phyloP scores from a whole-genome alignment of 164 flowering plant species.

The Macadamia integrifolia region DNA sequence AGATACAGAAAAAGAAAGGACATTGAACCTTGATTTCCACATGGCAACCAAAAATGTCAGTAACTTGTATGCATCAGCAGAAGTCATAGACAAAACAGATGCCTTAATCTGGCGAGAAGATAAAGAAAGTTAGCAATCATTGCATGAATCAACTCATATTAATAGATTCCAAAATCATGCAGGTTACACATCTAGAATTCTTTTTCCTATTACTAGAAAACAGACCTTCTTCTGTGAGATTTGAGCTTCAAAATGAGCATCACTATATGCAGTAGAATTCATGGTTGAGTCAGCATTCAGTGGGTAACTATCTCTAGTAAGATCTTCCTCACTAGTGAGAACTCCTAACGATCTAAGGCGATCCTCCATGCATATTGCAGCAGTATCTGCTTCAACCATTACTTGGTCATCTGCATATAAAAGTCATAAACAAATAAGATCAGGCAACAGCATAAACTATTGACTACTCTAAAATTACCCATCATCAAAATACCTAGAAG shows the following conservation, averaged over 20 bases:
- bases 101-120: constrained; percentile 51
- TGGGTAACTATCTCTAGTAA: constrained; percentile 8
- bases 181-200: no score
- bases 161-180: not conserved
- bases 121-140: not conserved
- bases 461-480: not conserved
- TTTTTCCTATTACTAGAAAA: not conserved
- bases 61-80: constrained; percentile 52
- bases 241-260: constrained; percentile 38
- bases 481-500: not conserved
- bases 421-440: constrained; percentile 5
- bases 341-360: constrained; percentile 60
- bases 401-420: constrained; percentile 26
- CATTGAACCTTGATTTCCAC: constrained; percentile 69
- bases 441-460: constrained; percentile 5
- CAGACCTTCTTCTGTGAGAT: constrained; percentile 64
- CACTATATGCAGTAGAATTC: constrained; percentile 31
- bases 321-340: constrained; percentile 34
- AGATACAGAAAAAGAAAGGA: not conserved
- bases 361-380: constrained; percentile 53
- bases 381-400: constrained; percentile 23
- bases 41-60: constrained; percentile 44
- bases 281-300: constrained; percentile 10
- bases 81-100: constrained; percentile 48
- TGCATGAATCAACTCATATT: not conserved